Conservation (phyloP, 345 rosid genomes). For the Passiflora organensis region DNA sequence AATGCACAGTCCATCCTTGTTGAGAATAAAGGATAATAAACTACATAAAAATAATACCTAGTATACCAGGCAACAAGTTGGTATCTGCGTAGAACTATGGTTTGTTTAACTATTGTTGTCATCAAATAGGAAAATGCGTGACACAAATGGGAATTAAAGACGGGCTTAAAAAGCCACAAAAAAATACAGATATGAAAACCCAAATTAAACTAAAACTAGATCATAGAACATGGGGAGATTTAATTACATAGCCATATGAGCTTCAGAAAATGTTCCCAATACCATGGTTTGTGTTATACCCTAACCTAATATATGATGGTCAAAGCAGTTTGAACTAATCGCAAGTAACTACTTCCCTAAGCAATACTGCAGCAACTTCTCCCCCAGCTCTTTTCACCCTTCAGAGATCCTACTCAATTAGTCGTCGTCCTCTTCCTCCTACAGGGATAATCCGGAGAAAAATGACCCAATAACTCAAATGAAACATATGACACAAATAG, state of each 20-base stretch:
- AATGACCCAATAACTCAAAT: neutral
- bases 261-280: constrained; percentile 17
- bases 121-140: no score
- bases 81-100: no score
- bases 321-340: constrained; percentile 1
- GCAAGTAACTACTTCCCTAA: constrained; percentile 11
- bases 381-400: constrained; percentile 9
- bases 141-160: neutral
- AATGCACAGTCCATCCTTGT: no score
- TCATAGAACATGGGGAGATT: constrained; percentile 14
- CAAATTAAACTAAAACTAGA: constrained; percentile 16
- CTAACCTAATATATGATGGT: constrained; percentile 17
- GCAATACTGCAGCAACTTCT: constrained; percentile 18
- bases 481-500: no score
- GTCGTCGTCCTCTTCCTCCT: constrained; percentile 63
- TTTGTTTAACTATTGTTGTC: no score
- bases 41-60: no score
- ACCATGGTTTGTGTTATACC: constrained; percentile 8
- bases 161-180: neutral
- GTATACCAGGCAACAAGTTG: no score
- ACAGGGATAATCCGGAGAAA: constrained; percentile 4
- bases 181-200: neutral
- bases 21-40: no score
- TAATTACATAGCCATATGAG: constrained; percentile 26
- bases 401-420: constrained; percentile 13